phyloP scores from a whole-genome alignment of 306 rosid genomes.

The Betula pendula region DNA sequence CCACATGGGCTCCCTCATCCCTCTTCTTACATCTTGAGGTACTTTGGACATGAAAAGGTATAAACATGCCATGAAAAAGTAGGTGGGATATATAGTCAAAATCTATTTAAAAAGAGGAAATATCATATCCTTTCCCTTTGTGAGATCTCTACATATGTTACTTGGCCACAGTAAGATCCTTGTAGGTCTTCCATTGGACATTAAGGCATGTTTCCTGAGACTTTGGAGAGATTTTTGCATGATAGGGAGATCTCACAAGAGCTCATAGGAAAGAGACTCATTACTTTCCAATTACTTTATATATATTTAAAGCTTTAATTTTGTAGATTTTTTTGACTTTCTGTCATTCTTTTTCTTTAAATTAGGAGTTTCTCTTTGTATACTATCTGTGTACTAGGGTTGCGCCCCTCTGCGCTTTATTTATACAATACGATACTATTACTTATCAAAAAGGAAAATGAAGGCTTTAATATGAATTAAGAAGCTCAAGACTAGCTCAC shows the following conservation, averaged over 20 bases:
- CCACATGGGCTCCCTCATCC: no score
- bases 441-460: no score
- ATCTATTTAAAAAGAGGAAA: not conserved
- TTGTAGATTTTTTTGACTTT: no score
- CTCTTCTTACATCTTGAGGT: no score
- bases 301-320: not conserved
- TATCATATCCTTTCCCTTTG: not conserved
- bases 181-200: not conserved
- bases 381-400: no score
- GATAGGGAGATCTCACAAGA: not conserved
- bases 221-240: not conserved
- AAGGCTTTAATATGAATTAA: not conserved
- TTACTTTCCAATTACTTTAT: not conserved
- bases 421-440: no score
- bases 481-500: not conserved
- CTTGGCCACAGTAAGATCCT: conserved; percentile 7
- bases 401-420: no score
- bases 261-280: not conserved
- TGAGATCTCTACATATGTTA: not conserved
- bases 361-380: no score
- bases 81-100: not conserved
- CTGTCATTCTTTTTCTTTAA: no score
- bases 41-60: no score
- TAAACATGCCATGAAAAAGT: not conserved
- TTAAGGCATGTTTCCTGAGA: not conserved